Evolutionary conservation across 1,139 yeast genomes (phyloP), one percentile per base, ranked within the genome.

Genomic region (Yamadazyma membranifaciens): DNA sequence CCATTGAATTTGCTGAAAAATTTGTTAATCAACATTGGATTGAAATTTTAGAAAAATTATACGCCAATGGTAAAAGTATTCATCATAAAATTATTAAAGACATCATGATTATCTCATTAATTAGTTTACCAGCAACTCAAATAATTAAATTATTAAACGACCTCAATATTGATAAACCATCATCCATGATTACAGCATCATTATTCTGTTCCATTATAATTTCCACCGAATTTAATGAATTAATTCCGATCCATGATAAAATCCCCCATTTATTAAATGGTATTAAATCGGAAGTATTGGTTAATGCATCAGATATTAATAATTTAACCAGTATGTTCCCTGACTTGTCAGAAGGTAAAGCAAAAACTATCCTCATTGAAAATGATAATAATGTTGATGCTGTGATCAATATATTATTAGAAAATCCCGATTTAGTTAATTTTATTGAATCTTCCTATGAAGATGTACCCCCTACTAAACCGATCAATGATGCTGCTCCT

Each of bases 321-420:
- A 61, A 69, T 12, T 54, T 84, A 33, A 46, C 56, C n/a, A 85
- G 78, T 33, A 60, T 85, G 40, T 82, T 85, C 54, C 92, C 92
- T 0, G 67, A 68, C 27, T 52, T 83, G 27, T 63, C 73, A 0
- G 55, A 56, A 9, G 60, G 64, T 2, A 74, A 79, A 55, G 72
- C 82, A 0, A 63, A 60, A 10, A 61, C 65, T 1, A 51, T 84
- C 1, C 61, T 88, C 26, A 57, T 61, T 16, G 67, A 73, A 26
- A 62, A 80, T 50, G 69, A 78, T 41, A 62, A 80, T 50, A 68
- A 79, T 42, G 80, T 82, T 1, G 94, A 86, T 46, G 51, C 58
- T 16, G 80, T 80, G 0, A 83, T 87, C 1, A 71, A 81, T 46
- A 56, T 69, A 42, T 52, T 89, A 14, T 65, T 88, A 29, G 96